Evolutionary conservation across 2,329 filamentous ascomycete genomes (phyloP).

Genomic region (Pseudofabraea citricarpa): DNA sequence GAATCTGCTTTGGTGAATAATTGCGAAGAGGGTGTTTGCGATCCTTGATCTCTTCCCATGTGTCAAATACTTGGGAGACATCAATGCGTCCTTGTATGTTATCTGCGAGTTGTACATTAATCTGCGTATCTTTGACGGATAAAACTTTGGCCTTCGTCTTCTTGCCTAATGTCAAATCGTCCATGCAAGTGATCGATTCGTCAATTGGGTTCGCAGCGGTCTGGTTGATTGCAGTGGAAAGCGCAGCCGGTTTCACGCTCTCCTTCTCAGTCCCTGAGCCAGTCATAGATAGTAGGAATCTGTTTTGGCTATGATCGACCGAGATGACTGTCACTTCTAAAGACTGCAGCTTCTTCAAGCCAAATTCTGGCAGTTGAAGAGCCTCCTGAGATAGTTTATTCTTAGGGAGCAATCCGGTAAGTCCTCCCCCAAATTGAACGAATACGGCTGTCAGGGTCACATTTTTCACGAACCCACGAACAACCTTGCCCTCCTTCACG

Average conservation of each 20-base stretch:
- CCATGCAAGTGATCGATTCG: constrained; percentile 54
- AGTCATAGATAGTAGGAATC: constrained; percentile 62
- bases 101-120: constrained; percentile 85
- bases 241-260: constrained; percentile 26
- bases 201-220: constrained; percentile 60
- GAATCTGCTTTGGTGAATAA: constrained; percentile 66
- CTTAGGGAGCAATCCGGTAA: constrained; percentile 77
- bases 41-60: constrained; percentile 80
- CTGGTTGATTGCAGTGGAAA: constrained; percentile 31
- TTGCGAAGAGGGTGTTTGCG: constrained; percentile 73
- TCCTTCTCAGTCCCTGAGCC: constrained; percentile 45
- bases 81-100: constrained; percentile 91
- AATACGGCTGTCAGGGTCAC: constrained; percentile 79
- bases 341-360: constrained; percentile 71
- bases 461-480: constrained; percentile 80
- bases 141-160: constrained; percentile 71
- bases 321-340: constrained; percentile 68
- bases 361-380: constrained; percentile 67
- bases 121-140: constrained; percentile 85
- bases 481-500: constrained; percentile 60
- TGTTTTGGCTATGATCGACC: constrained; percentile 63
- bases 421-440: constrained; percentile 75
- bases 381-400: constrained; percentile 69
- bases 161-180: constrained; percentile 70
- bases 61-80: constrained; percentile 83